Conservation (phyloP, 176 grass and related monocot genomes). For the Canna indica region DNA sequence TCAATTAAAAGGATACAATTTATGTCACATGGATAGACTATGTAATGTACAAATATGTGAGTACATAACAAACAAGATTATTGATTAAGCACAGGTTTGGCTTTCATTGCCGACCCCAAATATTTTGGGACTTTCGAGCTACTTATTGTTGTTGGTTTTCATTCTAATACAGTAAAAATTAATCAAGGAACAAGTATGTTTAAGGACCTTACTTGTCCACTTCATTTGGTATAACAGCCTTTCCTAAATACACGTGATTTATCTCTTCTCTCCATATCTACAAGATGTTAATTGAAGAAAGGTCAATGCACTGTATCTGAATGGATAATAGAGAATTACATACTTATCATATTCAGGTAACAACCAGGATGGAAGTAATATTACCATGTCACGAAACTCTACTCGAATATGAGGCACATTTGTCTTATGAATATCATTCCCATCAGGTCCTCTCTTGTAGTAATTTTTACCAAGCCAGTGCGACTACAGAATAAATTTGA, state of each 20-base stretch:
- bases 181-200: not conserved
- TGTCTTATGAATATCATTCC: conserved; percentile 77
- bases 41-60: no score
- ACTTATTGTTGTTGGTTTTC: no score
- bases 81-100: no score
- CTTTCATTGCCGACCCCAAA: no score
- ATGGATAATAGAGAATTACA: not conserved
- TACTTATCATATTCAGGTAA: not conserved
- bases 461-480: conserved; percentile 93
- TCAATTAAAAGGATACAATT: no score
- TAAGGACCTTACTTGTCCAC: conserved; percentile 45
- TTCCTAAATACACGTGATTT: conserved; percentile 54
- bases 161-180: not conserved
- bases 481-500: conserved; percentile 32
- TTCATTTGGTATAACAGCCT: conserved; percentile 43
- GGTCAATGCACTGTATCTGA: not conserved
- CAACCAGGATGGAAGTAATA: not conserved
- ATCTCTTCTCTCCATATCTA: conserved; percentile 99
- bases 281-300: not conserved
- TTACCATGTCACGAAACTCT: conserved; percentile 81
- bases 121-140: no score
- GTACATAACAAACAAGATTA: no score
- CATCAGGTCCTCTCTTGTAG: conserved; percentile 71
- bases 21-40: no score
- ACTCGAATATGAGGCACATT: conserved; percentile 93